Evolutionary conservation across 148 eudicot species (phyloP), one percentile per base, ranked within the genome.

Genomic region (Nepenthes mirabilis): DNA sequence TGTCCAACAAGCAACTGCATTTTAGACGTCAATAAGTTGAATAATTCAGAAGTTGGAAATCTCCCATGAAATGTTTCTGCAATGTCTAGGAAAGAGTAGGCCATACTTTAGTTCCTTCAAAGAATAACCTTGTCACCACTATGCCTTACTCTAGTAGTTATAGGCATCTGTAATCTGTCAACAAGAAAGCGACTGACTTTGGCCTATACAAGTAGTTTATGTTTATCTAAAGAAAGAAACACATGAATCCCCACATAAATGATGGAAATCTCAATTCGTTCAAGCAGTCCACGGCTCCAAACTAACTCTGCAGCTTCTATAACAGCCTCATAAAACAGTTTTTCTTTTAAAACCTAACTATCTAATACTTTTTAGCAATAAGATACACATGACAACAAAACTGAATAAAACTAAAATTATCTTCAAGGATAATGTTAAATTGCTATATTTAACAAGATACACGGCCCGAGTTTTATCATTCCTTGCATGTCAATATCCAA

Each of bases 91-190:
- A 83, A 80, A 56, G 81, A 87, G 71, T 79, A 74, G 34, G 95
- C 75, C 90, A 80, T 76, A 7, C 90, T 11, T 77, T 90, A 49
- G 80, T 57, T 35, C 95, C 95, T 84, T 82, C 95, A 72, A 87
- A 11, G 90, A 87, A 70, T 75, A 82, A 7, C 79, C 55, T 63
- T 57, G 56, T 83, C 90, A 45, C 95, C 87, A 51, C 79, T 75
- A 58, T 83, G 80, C 87, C 83, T 81, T 11, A 74, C 60, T 59
- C 85, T 83, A 6, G 62, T 64, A 11, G 86, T 62, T 57, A 87
- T 77, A 9, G 83, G 85, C 66, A 54, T 68, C 51, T 63, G 71
- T 51, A 75, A 81, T 69, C 70, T 79, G 37, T 79, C 84, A 40
- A 75, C 79, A 36, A 80, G 74, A 67, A 79, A 83, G 68, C 75